Evolutionary conservation across 2,329 filamentous ascomycete genomes (phyloP).

Genomic region (Sarocladium strictum): DNA sequence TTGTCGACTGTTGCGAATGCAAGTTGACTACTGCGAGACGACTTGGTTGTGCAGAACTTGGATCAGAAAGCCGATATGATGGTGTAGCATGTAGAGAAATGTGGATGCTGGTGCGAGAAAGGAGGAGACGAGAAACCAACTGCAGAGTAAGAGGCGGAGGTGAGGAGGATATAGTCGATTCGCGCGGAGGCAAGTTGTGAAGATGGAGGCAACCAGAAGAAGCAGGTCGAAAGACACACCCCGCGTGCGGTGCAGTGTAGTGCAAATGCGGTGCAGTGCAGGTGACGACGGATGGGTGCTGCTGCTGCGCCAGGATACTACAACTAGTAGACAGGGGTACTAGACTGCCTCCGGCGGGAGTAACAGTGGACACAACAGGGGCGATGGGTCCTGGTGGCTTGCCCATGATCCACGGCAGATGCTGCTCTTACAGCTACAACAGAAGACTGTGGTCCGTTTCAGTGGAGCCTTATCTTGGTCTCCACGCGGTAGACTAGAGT

Average conservation of each 20-base stretch:
- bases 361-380: too few relatives aligned
- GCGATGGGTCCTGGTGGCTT: too few relatives aligned
- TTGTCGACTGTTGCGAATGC: not conserved
- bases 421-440: not conserved
- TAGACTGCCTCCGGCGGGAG: too few relatives aligned
- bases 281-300: too few relatives aligned
- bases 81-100: not conserved
- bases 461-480: too few relatives aligned
- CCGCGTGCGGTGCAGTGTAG: not conserved
- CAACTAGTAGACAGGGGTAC: too few relatives aligned
- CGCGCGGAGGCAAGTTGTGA: not conserved
- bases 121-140: not conserved
- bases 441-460: too few relatives aligned
- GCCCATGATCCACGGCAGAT: constrained; percentile 5
- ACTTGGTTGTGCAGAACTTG: constrained; percentile 12
- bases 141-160: not conserved
- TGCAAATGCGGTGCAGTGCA: not conserved
- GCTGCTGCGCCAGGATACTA: too few relatives aligned
- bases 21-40: not conserved
- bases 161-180: not conserved
- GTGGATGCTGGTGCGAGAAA: not conserved
- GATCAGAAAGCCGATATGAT: not conserved
- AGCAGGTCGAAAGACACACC: constrained; percentile 5
- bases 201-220: not conserved
- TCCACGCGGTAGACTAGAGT: not conserved